A percentile compares a stretch with the other conserved stretches of the same genome.
Conservation (phyloP, 805 yeast genomes). For the Yamadazyma nakazawae region DNA sequence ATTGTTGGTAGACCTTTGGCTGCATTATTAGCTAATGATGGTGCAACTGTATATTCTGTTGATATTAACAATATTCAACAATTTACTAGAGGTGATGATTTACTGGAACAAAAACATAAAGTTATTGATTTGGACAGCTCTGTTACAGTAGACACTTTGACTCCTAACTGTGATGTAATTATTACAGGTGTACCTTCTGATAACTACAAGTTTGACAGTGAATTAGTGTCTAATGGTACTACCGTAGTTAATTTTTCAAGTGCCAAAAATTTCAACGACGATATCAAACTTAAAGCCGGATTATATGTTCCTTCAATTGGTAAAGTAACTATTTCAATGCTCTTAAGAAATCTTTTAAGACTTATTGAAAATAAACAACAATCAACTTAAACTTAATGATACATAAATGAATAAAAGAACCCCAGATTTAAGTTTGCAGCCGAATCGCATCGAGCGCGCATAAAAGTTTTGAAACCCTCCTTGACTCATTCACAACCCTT, state of each 20-base stretch:
- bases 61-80: constrained; percentile 85
- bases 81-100: constrained; percentile 91
- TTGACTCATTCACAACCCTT: not conserved
- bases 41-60: constrained; percentile 91
- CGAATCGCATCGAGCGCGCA: constrained; percentile 3
- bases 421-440: constrained; percentile 1
- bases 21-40: constrained; percentile 93
- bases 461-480: not conserved
- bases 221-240: constrained; percentile 79
- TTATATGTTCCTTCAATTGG: constrained; percentile 94
- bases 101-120: constrained; percentile 76
- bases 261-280: constrained; percentile 80
- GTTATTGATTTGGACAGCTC: constrained; percentile 56
- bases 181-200: constrained; percentile 94
- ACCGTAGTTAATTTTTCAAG: constrained; percentile 88
- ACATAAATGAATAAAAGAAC: not conserved
- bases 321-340: constrained; percentile 93
- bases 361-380: constrained; percentile 56
- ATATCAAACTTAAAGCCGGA: constrained; percentile 81
- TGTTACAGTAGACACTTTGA: constrained; percentile 57
- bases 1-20: constrained; percentile 98
- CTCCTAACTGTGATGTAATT: constrained; percentile 79
- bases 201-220: constrained; percentile 80
- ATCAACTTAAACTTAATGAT: not conserved
- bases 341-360: constrained; percentile 82